Evolutionary conservation across 2,329 filamentous ascomycete genomes (phyloP).

Genomic region (Cercospora citrullina): DNA sequence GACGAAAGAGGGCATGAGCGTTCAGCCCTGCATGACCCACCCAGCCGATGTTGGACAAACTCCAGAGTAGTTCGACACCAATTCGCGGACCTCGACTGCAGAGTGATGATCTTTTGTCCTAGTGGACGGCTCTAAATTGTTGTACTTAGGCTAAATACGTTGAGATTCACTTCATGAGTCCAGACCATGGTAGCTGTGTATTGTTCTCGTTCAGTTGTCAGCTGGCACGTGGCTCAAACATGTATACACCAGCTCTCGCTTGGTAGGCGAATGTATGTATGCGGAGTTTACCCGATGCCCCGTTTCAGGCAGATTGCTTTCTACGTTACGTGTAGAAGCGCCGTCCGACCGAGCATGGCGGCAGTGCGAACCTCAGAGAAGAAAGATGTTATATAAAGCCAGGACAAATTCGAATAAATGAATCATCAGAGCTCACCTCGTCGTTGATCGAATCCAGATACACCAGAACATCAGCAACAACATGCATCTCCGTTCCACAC

Average conservation of each 20-base stretch:
- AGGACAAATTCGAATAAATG: not conserved
- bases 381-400: not conserved
- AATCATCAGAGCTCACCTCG: not conserved
- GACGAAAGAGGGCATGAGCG: not conserved
- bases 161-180: not conserved
- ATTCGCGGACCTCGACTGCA: not conserved
- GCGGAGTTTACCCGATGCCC: not conserved
- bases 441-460: not conserved
- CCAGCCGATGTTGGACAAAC: not conserved
- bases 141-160: slow-evolving; percentile 1
- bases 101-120: not conserved
- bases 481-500: slow-evolving; percentile 6
- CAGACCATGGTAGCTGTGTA: slow-evolving; percentile 1
- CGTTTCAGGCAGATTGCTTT: slow-evolving; percentile 8
- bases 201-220: not conserved
- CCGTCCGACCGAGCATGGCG: slow-evolving; percentile 4
- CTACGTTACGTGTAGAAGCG: not conserved
- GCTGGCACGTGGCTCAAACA: not conserved
- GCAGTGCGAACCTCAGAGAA: not conserved
- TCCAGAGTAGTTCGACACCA: not conserved
- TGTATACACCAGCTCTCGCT: slow-evolving; percentile 1
- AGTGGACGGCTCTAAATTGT: not conserved
- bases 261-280: not conserved
- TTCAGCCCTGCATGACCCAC: not conserved
- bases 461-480: not conserved